Conservation (phyloP, 140 eudicot genomes). For the Flaveria floridana region DNA sequence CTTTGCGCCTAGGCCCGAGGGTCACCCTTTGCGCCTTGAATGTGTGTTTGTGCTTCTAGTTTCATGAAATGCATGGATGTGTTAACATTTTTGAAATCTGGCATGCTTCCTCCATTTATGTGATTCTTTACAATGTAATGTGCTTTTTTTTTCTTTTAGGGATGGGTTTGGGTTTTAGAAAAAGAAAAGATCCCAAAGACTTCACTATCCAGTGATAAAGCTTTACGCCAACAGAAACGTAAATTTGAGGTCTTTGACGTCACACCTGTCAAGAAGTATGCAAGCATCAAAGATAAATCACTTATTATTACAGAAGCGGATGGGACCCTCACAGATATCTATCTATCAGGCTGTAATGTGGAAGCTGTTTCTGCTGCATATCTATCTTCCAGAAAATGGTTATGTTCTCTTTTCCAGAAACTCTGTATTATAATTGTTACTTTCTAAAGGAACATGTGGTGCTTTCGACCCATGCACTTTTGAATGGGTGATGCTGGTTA, state of each 20-base stretch:
- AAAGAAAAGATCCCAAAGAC: constrained; percentile 62
- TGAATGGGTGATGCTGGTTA: background rate
- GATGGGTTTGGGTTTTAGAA: constrained; percentile 79
- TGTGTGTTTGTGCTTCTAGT: background rate
- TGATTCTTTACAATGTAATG: constrained; percentile 6
- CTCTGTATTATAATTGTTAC: constrained; percentile 23
- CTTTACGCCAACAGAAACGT: constrained; percentile 52
- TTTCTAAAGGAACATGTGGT: background rate
- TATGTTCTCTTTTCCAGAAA: constrained; percentile 23
- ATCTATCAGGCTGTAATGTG: constrained; percentile 57
- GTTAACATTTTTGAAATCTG: background rate
- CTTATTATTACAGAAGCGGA: constrained; percentile 62
- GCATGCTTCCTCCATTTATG: background rate
- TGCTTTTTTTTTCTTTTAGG: constrained; percentile 45
- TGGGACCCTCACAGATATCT: constrained; percentile 48
- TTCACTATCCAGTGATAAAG: constrained; percentile 41
- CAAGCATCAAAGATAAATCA: constrained; percentile 63
- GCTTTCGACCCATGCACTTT: background rate
- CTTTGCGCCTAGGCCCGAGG: too few relatives aligned
- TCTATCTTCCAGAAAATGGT: constrained; percentile 83
- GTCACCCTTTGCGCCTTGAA: too few relatives aligned
- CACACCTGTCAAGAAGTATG: constrained; percentile 67
- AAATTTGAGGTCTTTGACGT: constrained; percentile 72
- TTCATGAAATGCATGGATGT: background rate
- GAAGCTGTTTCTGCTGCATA: constrained; percentile 88